phyloP scores from a whole-genome alignment of 805 yeast genomes.

The Torulaspora microellipsoides region DNA sequence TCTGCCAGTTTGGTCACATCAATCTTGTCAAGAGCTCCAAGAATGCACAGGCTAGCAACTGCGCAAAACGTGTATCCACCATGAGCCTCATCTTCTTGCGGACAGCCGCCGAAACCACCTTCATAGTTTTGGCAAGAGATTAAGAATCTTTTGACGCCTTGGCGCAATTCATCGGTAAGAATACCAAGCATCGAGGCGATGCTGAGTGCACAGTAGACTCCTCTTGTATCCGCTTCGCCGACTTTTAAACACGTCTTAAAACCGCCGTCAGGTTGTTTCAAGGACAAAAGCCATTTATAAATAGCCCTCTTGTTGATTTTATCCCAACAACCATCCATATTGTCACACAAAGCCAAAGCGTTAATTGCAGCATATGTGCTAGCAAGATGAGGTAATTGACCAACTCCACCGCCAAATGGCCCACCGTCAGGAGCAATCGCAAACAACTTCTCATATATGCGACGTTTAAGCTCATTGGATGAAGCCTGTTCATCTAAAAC shows the following conservation, averaged over 20 bases:
- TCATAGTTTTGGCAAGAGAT: conserved; percentile 78
- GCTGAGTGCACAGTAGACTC: conserved; percentile 81
- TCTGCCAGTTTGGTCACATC: conserved; percentile 47
- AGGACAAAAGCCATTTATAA: conserved; percentile 56
- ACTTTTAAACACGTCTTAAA: conserved; percentile 40
- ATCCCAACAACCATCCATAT: conserved; percentile 39
- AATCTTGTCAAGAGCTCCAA: conserved; percentile 40
- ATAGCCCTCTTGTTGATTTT: conserved; percentile 44
- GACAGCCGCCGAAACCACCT: conserved; percentile 90
- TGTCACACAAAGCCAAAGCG: conserved; percentile 52
- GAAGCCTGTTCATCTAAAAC: conserved; percentile 37
- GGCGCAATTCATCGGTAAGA: conserved; percentile 53
- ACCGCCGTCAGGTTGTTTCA: conserved; percentile 70
- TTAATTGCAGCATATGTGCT: conserved; percentile 74
- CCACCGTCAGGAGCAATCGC: conserved; percentile 39
- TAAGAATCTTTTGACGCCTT: conserved; percentile 57
- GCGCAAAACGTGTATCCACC: conserved; percentile 97
- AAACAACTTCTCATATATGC: conserved; percentile 32
- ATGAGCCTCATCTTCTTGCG: conserved; percentile 79
- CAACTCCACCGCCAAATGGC: conserved; percentile 83
- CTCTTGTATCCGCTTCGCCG: conserved; percentile 84
- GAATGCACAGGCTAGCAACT: conserved; percentile 52
- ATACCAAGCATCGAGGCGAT: conserved; percentile 64
- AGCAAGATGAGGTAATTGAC: conserved; percentile 81
- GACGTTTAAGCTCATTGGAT: conserved; percentile 24